phyloP scores from a whole-genome alignment of 2,329 filamentous ascomycete species.

The Trichoderma polysporum region DNA sequence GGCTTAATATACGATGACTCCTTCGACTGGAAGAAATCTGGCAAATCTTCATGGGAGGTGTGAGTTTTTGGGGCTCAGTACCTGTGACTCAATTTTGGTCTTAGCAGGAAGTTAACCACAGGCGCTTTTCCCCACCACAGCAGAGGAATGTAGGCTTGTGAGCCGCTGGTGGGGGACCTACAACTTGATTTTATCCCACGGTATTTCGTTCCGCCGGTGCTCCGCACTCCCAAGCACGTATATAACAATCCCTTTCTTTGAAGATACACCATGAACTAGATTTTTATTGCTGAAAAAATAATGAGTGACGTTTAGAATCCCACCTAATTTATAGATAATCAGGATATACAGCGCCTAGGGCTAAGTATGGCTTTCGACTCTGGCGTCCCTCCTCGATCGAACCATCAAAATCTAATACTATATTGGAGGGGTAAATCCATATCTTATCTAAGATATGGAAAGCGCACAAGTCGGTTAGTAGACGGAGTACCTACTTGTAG shows the following conservation, averaged over 20 bases:
- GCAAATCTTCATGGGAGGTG: slow-evolving; percentile 15
- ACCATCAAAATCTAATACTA: neutral
- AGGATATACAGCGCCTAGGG: neutral
- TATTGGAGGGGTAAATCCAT: neutral
- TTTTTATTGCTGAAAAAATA: neutral
- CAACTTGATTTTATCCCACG: neutral
- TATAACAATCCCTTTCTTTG: neutral
- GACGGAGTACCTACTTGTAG: too few relatives aligned
- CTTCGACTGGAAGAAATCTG: slow-evolving; percentile 13
- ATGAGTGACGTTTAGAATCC: neutral
- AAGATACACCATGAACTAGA: too few relatives aligned
- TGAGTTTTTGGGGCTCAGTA: slow-evolving; percentile 10
- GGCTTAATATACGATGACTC: neutral
- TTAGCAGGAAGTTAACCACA: slow-evolving; percentile 13
- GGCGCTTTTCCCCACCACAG: slow-evolving; percentile 11
- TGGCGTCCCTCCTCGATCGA: neutral
- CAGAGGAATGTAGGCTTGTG: slow-evolving; percentile 4
- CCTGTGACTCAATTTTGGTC: slow-evolving; percentile 20
- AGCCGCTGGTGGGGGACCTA: slow-evolving; percentile 7
- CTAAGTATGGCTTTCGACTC: neutral
- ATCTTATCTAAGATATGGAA: neutral
- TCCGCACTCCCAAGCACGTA: neutral
- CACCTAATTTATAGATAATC: neutral
- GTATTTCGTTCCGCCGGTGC: slow-evolving; percentile 13
- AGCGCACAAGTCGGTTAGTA: neutral